These are phyloP conservation scores for Prunus fruticosa DNA, from an alignment of 306 rosid genomes.

Conservation along the genomic window DNA sequence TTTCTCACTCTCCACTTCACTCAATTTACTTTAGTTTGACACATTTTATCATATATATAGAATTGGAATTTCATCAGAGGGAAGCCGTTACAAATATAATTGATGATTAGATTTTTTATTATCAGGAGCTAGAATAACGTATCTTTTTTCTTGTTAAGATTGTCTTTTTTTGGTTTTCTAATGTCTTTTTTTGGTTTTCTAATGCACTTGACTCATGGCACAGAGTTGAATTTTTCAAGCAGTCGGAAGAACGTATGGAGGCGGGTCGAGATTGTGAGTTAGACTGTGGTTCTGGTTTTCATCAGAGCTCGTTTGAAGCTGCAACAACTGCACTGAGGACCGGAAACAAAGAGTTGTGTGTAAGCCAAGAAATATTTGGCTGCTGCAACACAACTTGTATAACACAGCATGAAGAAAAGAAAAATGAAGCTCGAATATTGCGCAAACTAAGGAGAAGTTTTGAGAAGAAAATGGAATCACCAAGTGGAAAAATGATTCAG, in stretches of 20 bases:
- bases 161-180: not conserved
- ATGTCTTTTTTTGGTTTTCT: not conserved
- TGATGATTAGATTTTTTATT: not conserved
- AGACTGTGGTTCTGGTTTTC: not conserved
- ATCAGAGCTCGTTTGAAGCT: not conserved
- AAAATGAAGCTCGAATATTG: not conserved
- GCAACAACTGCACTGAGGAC: not conserved
- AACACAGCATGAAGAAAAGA: not conserved
- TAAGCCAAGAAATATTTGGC: not conserved
- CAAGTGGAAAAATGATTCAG: not conserved
- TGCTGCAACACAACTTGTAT: not conserved
- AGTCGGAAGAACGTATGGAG: not conserved
- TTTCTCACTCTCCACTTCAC: not conserved
- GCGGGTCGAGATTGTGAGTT: not conserved
- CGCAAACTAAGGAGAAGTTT: not conserved
- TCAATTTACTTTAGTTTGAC: not conserved
- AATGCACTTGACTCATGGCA: not conserved
- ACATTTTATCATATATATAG: not conserved
- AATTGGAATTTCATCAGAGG: not conserved
- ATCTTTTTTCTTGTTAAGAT: not conserved
- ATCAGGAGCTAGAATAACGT: not conserved
- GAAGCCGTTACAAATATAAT: not conserved
- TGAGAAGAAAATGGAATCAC: slow-evolving; percentile 4
- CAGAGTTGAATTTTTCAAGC: not conserved
- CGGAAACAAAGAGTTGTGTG: not conserved